phyloP scores from a whole-genome alignment of 148 eudicot genomes.

The Amaranthus hypochondriacus region DNA sequence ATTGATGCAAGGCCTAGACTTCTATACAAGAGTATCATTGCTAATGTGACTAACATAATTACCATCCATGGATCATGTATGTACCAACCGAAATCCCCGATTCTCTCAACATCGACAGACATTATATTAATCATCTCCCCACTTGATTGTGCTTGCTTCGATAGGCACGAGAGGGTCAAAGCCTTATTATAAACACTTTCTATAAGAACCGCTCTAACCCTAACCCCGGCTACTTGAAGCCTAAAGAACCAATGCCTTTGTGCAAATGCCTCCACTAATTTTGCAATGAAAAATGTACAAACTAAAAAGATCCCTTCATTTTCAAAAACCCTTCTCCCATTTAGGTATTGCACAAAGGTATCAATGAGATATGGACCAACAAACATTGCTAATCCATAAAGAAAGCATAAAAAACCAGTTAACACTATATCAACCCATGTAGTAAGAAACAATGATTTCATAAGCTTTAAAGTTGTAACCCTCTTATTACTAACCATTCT shows the following conservation, averaged over 20 bases:
- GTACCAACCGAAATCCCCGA: slow-evolving; percentile 32
- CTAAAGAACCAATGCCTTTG: slow-evolving; percentile 29
- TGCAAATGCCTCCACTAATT: slow-evolving; percentile 34
- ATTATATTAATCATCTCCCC: slow-evolving; percentile 43
- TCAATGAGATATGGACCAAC: slow-evolving; percentile 44
- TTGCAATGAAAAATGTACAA: slow-evolving; percentile 29
- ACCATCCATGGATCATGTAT: slow-evolving; percentile 40
- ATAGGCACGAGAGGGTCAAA: slow-evolving; percentile 30
- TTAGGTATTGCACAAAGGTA: slow-evolving; percentile 38
- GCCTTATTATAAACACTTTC: slow-evolving; percentile 35
- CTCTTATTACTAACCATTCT: slow-evolving; percentile 9
- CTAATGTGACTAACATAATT: slow-evolving; percentile 27
- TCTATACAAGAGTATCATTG: slow-evolving; percentile 30
- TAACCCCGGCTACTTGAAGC: slow-evolving; percentile 30
- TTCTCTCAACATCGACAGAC: slow-evolving; percentile 36
- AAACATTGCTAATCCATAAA: slow-evolving; percentile 23
- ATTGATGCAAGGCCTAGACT: slow-evolving; percentile 38
- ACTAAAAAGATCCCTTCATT: slow-evolving; percentile 36
- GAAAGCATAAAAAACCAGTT: slow-evolving; percentile 24
- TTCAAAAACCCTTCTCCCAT: slow-evolving; percentile 19
- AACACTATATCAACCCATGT: slow-evolving; percentile 29
- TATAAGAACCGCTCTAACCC: slow-evolving; percentile 26
- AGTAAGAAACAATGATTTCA: slow-evolving; percentile 26
- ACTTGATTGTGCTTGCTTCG: slow-evolving; percentile 37
- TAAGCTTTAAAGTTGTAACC: slow-evolving; percentile 27